Percentiles rank a stretch among this genome's conserved stretches.
These are phyloP conservation scores for Teratosphaeriaceae sp. DNA, from an alignment of 2,329 filamentous ascomycete species.

Conservation along the genomic window DNA sequence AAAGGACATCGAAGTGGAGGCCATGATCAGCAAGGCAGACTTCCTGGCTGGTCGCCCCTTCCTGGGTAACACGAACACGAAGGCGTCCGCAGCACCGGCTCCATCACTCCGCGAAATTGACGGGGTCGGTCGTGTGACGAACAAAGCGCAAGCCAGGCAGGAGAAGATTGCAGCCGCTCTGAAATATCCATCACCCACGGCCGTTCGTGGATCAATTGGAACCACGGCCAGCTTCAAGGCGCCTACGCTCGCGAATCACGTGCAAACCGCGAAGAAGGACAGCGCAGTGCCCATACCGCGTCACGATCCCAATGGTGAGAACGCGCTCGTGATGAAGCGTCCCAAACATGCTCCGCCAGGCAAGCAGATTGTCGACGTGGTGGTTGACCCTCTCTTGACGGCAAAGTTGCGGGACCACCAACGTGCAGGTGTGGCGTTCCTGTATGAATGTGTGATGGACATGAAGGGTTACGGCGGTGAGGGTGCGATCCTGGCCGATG, in stretches of 20 bases:
- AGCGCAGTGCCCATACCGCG: conserved; percentile 51
- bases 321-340: conserved; percentile 61
- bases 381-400: conserved; percentile 60
- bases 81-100: conserved; percentile 18
- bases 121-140: conserved; percentile 18
- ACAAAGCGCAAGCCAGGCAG: conserved; percentile 26
- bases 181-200: conserved; percentile 29
- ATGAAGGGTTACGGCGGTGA: conserved; percentile 59
- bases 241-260: conserved; percentile 49
- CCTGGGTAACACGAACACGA: conserved; percentile 22
- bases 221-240: conserved; percentile 51
- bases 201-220: conserved; percentile 32
- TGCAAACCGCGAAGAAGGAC: conserved; percentile 35
- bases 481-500: conserved; percentile 65
- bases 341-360: conserved; percentile 51
- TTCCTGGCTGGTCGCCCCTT: conserved; percentile 25
- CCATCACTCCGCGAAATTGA: conserved; percentile 22
- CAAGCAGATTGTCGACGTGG: conserved; percentile 64
- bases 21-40: conserved; percentile 53
- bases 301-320: conserved; percentile 54
- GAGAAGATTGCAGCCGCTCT: conserved; percentile 35
- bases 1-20: conserved; percentile 63
- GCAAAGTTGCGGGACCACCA: conserved; percentile 62
- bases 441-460: conserved; percentile 73
- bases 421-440: conserved; percentile 60